Evolutionary conservation across 106 monocot genomes (phyloP), one percentile per base, ranked within the genome.

Genomic region (Dendrobium catenatum): DNA sequence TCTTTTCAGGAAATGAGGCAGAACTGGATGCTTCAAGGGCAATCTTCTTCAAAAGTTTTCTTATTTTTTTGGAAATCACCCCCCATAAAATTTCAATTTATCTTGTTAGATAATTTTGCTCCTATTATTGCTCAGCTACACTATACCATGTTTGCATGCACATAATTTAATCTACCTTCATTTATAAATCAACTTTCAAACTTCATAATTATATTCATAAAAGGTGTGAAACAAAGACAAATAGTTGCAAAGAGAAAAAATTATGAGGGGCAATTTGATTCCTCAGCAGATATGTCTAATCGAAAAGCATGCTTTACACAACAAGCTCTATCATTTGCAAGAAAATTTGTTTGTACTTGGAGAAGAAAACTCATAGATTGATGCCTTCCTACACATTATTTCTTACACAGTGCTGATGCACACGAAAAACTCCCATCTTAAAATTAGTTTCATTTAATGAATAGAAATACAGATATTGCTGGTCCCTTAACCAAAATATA

Each of bases 1-100:
- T 18, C 13, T n/a, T 81, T 61, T 85, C 42, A 86, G 75, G 47
- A 82, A 68, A 79, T 68, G 51, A 40, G 29, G 42, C 31, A 74
- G 42, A 82, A n/a, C 37, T 76, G 40, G 51, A 13, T 13, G 51
- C 51, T 51, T 51, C 51, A 15, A 51, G 51, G 15, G 51, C 2
- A 72, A 72, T 29, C 15, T 72, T 72, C 64, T 64, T 61, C 61
- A 20, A 48, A 48, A 48, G 10, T 48, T 48, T 11, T 48, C 48
- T 10, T 48, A 9, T 48, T 48, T 48, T 48, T 48, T 48, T 48
- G 7, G 7, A 51, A 51, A 51, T 51, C 51, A 24, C 64, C 64
- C 8, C 26, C 15, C n/a, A 24, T 7, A 66, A 22, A 66, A 66
- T 66, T 22, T 66, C 64, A 20, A 66, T 26, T 26, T 66, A 66